Base-by-base conservation (phyloP, 176 grass and related monocot species). In the Musa schizocarpa region DNA sequence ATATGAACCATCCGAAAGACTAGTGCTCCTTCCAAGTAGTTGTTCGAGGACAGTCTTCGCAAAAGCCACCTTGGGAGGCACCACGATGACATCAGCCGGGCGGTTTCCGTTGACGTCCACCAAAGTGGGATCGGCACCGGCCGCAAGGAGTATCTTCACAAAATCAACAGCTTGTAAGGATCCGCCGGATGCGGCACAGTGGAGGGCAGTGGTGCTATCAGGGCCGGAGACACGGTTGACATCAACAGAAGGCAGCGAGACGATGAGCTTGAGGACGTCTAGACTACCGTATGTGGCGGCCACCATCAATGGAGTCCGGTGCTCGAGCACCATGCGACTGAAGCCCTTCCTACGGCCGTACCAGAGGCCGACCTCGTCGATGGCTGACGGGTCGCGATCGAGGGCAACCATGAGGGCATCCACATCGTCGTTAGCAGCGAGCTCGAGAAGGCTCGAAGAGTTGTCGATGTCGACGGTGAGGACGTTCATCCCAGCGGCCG, bases 291-390 rank as follows among this genome's bases (percentile, higher is more conserved):
- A 96, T 8, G 89, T 92, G 72, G 92, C 82, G 3, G 92, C 89
- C 2, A 96, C 92, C 92, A 96, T 96, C 65, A 96, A 71, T 3
- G 89, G 89, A 52, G 89, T 96, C 59, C 84, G 92, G 2, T 75
- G 89, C 82, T 92, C 89, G 14, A 81, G 68, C 17, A 68, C 26
- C 65, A 68, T 68, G 65, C 65, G 65, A 13, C 43, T 68, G 65
- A 26, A 68, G 13, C 26, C 65, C 26, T 68, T 68, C 25, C 65
- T 14, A 2, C 65, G 65, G 11, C 65, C 65, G 25, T 68, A 68
- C 65, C 65, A 68, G 14, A 68, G 65, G 21, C 65, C 92, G 11
- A 87, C 57, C 14, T 82, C 87, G 56, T 96, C 92, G 12, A 80
- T 80, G 8, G 84, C 65, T 26, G 79, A 74, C 0, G 64, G 71